Percentiles rank a stretch among this genome's conserved stretches.
Evolutionary conservation across 1,139 yeast species (phyloP).

Genomic region (Pichia sp.): DNA sequence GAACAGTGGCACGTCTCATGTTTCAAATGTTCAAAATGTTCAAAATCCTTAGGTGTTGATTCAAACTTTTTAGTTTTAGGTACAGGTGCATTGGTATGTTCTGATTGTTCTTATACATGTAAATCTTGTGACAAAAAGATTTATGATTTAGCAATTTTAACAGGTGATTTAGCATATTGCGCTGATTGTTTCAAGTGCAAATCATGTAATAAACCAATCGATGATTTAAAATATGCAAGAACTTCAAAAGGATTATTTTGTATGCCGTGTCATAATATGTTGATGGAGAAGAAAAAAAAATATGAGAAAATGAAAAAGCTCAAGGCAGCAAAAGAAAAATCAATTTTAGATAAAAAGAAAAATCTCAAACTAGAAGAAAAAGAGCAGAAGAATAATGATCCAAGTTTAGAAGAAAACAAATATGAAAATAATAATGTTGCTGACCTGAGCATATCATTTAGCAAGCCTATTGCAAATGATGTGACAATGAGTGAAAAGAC

Average conservation of each 20-base stretch:
- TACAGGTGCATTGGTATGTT: conserved; percentile 85
- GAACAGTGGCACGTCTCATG: conserved; percentile 96
- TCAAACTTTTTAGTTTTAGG: conserved; percentile 88
- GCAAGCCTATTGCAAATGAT: no score
- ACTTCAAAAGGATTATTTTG: conserved; percentile 93
- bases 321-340: conserved; percentile 9
- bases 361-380: background rate
- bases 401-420: no score
- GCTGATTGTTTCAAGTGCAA: conserved; percentile 87
- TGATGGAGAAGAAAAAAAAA: conserved; percentile 61
- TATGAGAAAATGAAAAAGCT: conserved; percentile 40
- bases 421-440: no score
- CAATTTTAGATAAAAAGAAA: background rate
- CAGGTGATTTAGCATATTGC: conserved; percentile 95
- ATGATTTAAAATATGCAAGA: conserved; percentile 86
- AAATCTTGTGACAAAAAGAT: conserved; percentile 84
- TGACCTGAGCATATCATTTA: no score
- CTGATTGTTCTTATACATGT: conserved; percentile 86
- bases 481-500: background rate
- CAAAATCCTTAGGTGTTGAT: conserved; percentile 71
- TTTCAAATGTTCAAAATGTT: conserved; percentile 84
- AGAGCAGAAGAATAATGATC: background rate
- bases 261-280: conserved; percentile 84
- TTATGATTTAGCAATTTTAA: conserved; percentile 91
- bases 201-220: conserved; percentile 81